Evolutionary conservation across 2,329 filamentous ascomycete species (phyloP), one percentile per base, ranked within the genome.

Genomic region (Furcasterigmium sp.): DNA sequence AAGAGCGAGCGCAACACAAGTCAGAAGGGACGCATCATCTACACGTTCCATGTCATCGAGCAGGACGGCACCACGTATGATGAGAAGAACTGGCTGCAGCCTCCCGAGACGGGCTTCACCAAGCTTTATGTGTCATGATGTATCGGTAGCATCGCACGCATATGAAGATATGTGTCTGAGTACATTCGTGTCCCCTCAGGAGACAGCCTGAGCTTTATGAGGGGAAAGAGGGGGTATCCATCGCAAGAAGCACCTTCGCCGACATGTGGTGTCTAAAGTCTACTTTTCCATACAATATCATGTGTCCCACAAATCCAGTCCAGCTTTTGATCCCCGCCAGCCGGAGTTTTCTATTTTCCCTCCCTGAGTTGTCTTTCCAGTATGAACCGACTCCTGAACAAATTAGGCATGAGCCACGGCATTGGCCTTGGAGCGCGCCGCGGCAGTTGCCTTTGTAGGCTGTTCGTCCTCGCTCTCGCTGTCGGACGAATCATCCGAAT

Each of bases 21-120:
- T 61, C 67, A 76, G 51, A 91, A 88, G 72, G 90, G 91, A 18
- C 76, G 91, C 52, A 94, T 93, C 60, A 95, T 96, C 42, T 98
- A 97, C 65, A 97, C 93, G 0, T 98, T 97, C 62, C 93, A 98
- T 69, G 80, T 95, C 45, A 97, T 97, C 57, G 93, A 97, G 67
- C 87, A 85, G 0, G 78, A 85, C 17, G 75, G 65, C 1, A 71
- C 82, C 35, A 71, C 69, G 43, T 98, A 97, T 63, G 93, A 97
- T 64, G 76, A 77, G 65, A 75, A 76, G 65, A 98, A 98, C 65
- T 97, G 93, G 93, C 65, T 98, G 62, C 91, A 96, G 69, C 89
- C 91, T 45, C 85, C 89, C 0, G 70, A 73, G 32, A 78, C 78
- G 34, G 91, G 88, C 0, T 96, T 98, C 59, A 91, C 85, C 7